A percentile compares a stretch with the other conserved stretches of the same genome.
Conservation (phyloP, 495 filamentous ascomycete species). For the Astrocystis sublimbata region DNA sequence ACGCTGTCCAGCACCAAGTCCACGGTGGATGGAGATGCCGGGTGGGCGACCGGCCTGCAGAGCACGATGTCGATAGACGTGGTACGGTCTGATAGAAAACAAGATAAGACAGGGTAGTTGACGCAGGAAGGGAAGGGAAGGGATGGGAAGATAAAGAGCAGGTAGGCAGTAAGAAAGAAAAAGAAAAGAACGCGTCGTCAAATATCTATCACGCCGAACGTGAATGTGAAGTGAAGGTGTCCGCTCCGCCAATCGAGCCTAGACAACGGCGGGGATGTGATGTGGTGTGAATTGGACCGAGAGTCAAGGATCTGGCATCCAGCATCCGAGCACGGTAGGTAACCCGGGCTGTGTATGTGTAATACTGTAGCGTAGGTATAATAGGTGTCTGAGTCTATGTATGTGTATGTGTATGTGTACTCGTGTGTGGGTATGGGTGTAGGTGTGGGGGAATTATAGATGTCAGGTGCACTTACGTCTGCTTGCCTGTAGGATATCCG, state of each 20-base stretch:
- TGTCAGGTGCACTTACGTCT: conserved; percentile 13
- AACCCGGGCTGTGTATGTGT: conserved; percentile 7
- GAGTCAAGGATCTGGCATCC: conserved; percentile 16
- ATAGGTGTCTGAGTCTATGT: too few species aligned
- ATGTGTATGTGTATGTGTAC: background rate
- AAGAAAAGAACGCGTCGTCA: conserved; percentile 7
- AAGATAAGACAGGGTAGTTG: conserved; percentile 8
- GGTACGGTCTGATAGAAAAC: background rate
- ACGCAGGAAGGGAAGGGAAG: background rate
- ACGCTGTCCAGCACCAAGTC: conserved; percentile 16
- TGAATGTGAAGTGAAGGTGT: too few species aligned
- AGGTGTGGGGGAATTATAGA: conserved; percentile 12
- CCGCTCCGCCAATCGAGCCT: background rate
- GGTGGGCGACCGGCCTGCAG: background rate
- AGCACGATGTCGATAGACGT: too few species aligned
- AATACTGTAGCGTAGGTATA: too few species aligned
- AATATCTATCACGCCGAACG: conserved; percentile 3
- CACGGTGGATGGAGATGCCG: conserved; percentile 4
- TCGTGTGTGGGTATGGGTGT: background rate
- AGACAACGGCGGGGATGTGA: background rate
- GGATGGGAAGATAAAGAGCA: background rate
- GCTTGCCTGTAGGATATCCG: conserved; percentile 5
- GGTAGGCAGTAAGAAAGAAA: background rate
- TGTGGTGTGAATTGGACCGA: conserved; percentile 17
- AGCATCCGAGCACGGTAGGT: conserved; percentile 14